Evolutionary conservation across 106 monocot species (phyloP), one percentile per base, ranked within the genome.

Genomic region (Phalaenopsis aphrodite): DNA sequence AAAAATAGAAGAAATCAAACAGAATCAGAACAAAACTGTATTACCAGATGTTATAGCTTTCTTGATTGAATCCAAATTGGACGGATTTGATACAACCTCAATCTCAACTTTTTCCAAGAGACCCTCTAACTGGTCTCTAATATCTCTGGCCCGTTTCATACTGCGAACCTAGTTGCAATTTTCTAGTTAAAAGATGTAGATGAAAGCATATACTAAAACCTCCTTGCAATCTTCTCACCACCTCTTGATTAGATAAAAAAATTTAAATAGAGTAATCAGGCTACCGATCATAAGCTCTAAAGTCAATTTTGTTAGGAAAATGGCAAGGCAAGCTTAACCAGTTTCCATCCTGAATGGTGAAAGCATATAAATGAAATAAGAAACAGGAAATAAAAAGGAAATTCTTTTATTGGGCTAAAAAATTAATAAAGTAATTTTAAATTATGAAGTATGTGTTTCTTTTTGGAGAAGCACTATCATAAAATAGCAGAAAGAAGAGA

Each of bases 91-190:
- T 41, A 78, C 86, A 19, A 84, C 49, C 81, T 97, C 97, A 80
- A 94, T 97, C 76, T 94, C 97, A 71, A 97, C 97, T 81, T 94
- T 90, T 78, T 97, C 97, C 78, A 97, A 84, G 38, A 97, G 94
- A 12, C 96, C 96, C 72, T 92, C 94, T 58, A 97, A 79, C 69
- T 97, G 94, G 73, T 97, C 92, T 76, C 94, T 84, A 45, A 97
- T 92, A 80, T 97, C 94, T 72, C 92, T 80, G 8, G 92, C 92
- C 30, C 97, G 87, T 85, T 97, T 94, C 97, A 97, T 94, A 68
- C 97, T 97, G 66, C 94, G 79, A 0, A 97, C 94, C 96, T 96
- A 78, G 36, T 52, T 72, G 84, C 43, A 36, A 41, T 58, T 69
- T 69, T 11, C 38, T 5, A n/a, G 69, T 1, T 38, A 69, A n/a